Evolutionary conservation across 1,139 yeast species (phyloP), one percentile per base, ranked within the genome.

Genomic region (Geotrichum bryndzae): DNA sequence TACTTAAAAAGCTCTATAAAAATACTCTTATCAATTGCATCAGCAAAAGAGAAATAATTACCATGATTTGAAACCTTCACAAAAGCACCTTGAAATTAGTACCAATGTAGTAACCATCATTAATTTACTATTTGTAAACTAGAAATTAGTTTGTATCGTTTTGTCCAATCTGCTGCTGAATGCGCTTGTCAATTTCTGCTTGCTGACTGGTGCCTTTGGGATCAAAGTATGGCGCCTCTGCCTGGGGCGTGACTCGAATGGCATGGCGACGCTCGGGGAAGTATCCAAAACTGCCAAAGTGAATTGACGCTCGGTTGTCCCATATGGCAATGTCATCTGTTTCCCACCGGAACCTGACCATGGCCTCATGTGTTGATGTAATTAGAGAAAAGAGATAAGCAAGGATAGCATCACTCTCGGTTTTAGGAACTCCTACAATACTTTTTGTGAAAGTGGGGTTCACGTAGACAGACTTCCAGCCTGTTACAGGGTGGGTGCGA

Each of bases 241-340:
- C 87, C 67, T 83, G 77, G 0, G 85, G 76, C 6, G 85, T 82
- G 25, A 83, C 86, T 70, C 88, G 77, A 35, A 84, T 82, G 31
- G 86, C 87, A 66, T 82, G 86, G 71, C 87, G 77, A 35, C 81
- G 76, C 60, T 53, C 57, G 8, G 46, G 38, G 29, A 41, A 50
- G 50, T 57, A 63, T 41, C 63, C 67, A 29, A 56, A 52, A 29
- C 63, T 63, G 27, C 74, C 73, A 48, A 70, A 65, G 65, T 73
- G 76, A 65, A 66, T 69, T 11, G 72, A 69, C 54, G 71, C 66
- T 56, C 76, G 67, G 67, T 73, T 73, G 61, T 73, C 76, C 76
- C 76, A 73, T 45, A 73, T 64, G 6, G 73, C 89, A 56, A 86
- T 84, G 7, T 89, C 82, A 58, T 81, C 78, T 50, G 81, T 81